Base-by-base conservation (phyloP, 169 alveolate species). In the Perkinsus marinus region DNA sequence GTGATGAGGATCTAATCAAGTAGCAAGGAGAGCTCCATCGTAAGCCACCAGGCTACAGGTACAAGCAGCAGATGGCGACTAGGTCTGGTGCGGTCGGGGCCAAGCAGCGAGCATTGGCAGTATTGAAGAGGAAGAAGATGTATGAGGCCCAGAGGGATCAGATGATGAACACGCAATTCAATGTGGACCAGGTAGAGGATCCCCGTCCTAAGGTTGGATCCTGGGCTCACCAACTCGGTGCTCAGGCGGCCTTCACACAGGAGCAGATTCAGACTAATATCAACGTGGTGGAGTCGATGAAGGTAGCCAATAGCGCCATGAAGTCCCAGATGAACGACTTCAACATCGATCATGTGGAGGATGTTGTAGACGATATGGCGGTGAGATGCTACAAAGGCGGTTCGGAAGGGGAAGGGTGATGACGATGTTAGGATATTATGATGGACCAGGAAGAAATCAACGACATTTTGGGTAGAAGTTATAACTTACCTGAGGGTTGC, bases 371-470 rank as follows among this genome's bases (percentile, higher is more conserved):
- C 22, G 79, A 57, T 30, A 57, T 57, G 79, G 79, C 79, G 79
- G 79, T 57, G 22, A 26, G 34, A 13, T 57, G 22, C 37, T 30
- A 5, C n/a, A n/a, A n/a, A n/a, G n/a, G n/a, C n/a, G 91, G 91
- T 36, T 30, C 22, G 9, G 38, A 22, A 68, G 36, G 68, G 46
- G 36, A 39, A 79, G 17, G 90, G 43, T n/a, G n/a, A 10, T 57
- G 7, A 26, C 79, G 26, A 13, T 13, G 34, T 26, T 57, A 57
- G 41, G 91, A 89, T 37, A 47, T 89, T 16, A 89, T 89, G 91
- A 30, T 89, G 57, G 91, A 89, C 91, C 91, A 89, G 46, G 91
- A 89, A 9, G 91, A 89, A 36, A 89, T 89, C 91, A 89, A 89
- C 57, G 91, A 89, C 30, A 89, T 89, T 39, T n/a, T 89, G 39